Evolutionary conservation across 331 rosid genomes (phyloP).

Genomic region (Spiraea crenata): DNA sequence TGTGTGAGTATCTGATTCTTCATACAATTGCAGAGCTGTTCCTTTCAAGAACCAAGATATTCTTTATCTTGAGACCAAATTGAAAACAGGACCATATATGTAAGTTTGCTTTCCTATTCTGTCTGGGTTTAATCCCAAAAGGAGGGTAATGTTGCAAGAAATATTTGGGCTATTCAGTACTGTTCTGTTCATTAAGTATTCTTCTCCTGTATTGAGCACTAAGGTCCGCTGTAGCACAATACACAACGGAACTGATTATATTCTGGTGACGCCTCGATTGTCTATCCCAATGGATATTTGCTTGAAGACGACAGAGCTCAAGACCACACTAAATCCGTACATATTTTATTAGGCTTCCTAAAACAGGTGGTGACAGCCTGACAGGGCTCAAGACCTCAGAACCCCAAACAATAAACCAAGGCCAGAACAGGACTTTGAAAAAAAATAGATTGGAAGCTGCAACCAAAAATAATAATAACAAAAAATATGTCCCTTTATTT

Average conservation of each 20-base stretch:
- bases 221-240: no score
- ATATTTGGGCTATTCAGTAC: no score
- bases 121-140: no score
- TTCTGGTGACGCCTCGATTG: no score
- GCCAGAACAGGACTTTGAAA: not conserved
- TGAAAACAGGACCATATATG: no score
- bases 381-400: not conserved
- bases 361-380: constrained; percentile 4
- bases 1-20: constrained; percentile 61
- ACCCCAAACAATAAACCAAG: not conserved
- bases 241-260: no score
- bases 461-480: constrained; percentile 3
- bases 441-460: not conserved
- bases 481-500: not conserved
- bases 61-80: constrained; percentile 23
- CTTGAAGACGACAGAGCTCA: no score
- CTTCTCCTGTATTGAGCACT: no score
- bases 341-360: not conserved
- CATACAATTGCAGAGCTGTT: constrained; percentile 39
- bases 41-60: constrained; percentile 49
- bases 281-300: no score
- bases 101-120: no score
- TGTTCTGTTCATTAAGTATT: no score
- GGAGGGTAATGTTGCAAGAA: no score
- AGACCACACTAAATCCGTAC: not conserved